Percentiles rank a stretch among this genome's conserved stretches.
Conservation (phyloP, 345 rosid genomes). For the Mangifera indica region DNA sequence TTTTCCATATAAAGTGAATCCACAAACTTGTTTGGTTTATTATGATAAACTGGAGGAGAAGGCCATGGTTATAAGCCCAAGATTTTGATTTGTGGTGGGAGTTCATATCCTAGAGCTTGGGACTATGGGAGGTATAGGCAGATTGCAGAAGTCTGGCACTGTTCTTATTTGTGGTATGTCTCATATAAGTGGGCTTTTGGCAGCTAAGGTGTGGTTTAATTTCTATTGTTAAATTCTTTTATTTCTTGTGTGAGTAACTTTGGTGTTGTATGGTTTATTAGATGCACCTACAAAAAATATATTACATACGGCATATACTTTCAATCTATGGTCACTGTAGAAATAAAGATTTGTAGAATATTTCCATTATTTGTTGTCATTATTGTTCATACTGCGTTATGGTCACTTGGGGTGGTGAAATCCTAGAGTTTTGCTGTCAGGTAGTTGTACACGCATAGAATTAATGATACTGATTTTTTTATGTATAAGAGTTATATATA, state of each 20-base stretch:
- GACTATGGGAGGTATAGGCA: slow-evolving; percentile 82
- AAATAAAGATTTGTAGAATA: not conserved
- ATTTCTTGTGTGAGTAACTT: not conserved
- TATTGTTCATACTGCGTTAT: not conserved
- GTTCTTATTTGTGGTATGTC: slow-evolving; percentile 99
- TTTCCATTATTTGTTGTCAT: not conserved
- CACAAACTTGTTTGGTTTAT: slow-evolving; percentile 78
- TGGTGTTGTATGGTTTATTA: not conserved
- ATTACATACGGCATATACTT: too few relatives aligned
- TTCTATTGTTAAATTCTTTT: not conserved
- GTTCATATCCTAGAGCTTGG: slow-evolving; percentile 99
- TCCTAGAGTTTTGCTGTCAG: not conserved
- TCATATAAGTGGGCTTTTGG: slow-evolving; percentile 89
- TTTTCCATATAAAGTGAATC: slow-evolving; percentile 84
- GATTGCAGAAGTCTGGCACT: slow-evolving; percentile 89
- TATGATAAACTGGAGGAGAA: slow-evolving; percentile 90
- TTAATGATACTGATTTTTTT: not conserved
- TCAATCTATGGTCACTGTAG: too few relatives aligned
- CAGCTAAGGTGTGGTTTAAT: slow-evolving; percentile 70
- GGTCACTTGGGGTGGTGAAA: not conserved
- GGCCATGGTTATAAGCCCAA: slow-evolving; percentile 81
- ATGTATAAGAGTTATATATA: too few relatives aligned
- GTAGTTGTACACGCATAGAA: not conserved
- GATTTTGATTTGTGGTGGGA: too few relatives aligned
- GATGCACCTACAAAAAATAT: not conserved